Evolutionary conservation across 1,139 yeast species (phyloP).

Genomic region (Casaregolazyma lundiana): DNA sequence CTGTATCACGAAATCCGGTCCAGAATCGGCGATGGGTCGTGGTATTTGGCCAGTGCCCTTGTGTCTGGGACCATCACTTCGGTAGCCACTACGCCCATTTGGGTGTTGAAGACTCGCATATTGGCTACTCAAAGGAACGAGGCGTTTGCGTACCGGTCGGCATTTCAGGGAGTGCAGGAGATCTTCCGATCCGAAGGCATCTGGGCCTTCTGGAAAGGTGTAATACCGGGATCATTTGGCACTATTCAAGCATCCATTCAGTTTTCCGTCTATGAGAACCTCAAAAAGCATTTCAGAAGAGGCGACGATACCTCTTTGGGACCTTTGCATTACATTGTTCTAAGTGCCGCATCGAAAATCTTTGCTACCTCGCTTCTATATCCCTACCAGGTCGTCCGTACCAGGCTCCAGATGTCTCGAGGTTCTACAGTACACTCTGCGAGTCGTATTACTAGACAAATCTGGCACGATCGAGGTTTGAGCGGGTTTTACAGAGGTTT

Average conservation of each 20-base stretch:
- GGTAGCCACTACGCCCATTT: slow-evolving; percentile 78
- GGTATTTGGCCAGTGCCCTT: slow-evolving; percentile 50
- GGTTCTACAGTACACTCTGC: slow-evolving; percentile 26
- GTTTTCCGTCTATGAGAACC: slow-evolving; percentile 70
- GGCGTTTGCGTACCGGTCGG: slow-evolving; percentile 52
- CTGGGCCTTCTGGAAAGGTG: slow-evolving; percentile 73
- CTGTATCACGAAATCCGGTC: slow-evolving; percentile 41
- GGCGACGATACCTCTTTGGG: slow-evolving; percentile 29
- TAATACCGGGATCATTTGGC: slow-evolving; percentile 73
- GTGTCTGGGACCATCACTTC: slow-evolving; percentile 74
- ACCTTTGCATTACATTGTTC: slow-evolving; percentile 53
- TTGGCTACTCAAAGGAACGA: slow-evolving; percentile 51
- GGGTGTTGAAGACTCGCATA: slow-evolving; percentile 88
- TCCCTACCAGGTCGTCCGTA: slow-evolving; percentile 78
- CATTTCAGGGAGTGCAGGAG: slow-evolving; percentile 49
- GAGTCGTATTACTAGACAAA: slow-evolving; percentile 26
- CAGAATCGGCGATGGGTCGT: slow-evolving; percentile 22
- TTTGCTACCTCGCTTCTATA: slow-evolving; percentile 65
- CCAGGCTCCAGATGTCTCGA: slow-evolving; percentile 59
- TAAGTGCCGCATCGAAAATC: slow-evolving; percentile 68
- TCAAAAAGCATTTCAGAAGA: slow-evolving; percentile 7
- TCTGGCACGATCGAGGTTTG: slow-evolving; percentile 46
- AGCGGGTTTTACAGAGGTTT: slow-evolving; percentile 77
- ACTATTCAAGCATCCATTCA: slow-evolving; percentile 89
- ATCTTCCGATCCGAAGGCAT: slow-evolving; percentile 62